Base-by-base conservation (phyloP, 208 protist species). In the Acanthamoeba sp. region DNA sequence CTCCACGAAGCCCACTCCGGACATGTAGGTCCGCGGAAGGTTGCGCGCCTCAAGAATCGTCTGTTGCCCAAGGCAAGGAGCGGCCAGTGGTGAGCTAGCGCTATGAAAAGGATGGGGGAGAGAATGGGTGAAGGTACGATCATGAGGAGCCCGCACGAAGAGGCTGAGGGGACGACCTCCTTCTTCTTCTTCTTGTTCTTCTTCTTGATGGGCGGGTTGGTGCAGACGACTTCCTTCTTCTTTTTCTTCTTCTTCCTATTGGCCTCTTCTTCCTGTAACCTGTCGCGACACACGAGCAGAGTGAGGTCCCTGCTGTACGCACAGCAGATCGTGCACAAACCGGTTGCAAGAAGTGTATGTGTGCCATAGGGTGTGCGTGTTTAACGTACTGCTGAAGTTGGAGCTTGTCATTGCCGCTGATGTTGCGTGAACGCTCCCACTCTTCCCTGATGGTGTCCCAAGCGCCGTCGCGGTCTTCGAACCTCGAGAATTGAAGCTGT, bases 151-250 rank as follows among this genome's bases (percentile, higher is more conserved):
- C 78, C 78, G 50, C 78, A 87, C 10, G 78, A 87, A 14, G 78
- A 87, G n/a, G 78, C 45, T 12, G 78, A 87, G 14, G 50, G 78
- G 14, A 87, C 78, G 78, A 87, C 40, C 12, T 87, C 78, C n/a
- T 45, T 50, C n/a, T 87, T 87, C 78, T 87, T 87, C 12, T 73
- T 73, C 78, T 87, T 87, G 24, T 87, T 87, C 78, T 87, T 87
- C 78, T 87, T 87, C 32, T 87, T 87, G 38, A 87, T 27, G 20
- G 78, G 78, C 2, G 78, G 78, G 78, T 87, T 87, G 45, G 78
- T 87, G 78, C 78, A 87, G 32, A 87, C 78, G 24, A 87, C 78
- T n/a, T 87, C 78, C 78, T 87, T 87, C 78, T 87, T 80, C 71
- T 87, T 87, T 59, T 87, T 87, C 36, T 87, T 87, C 78, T 87